Conservation (phyloP, 164 flowering plant species). For the Stephania japonica region DNA sequence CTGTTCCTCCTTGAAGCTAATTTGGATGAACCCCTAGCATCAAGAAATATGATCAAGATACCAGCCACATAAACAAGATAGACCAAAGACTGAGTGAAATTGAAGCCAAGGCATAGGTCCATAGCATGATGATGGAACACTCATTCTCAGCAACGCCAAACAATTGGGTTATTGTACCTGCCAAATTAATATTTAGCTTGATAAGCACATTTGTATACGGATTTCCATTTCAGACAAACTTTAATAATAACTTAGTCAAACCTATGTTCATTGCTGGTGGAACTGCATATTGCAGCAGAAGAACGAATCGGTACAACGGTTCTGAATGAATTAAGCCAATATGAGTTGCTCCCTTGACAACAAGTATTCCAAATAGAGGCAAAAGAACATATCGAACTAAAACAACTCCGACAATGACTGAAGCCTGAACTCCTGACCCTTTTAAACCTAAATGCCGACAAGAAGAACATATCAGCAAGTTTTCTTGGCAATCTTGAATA, state of each 20-base stretch:
- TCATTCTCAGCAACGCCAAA: slow-evolving; percentile 64
- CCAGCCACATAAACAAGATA: slow-evolving; percentile 61
- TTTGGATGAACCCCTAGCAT: neutral
- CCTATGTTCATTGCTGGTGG: slow-evolving; percentile 81
- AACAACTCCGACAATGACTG: slow-evolving; percentile 40
- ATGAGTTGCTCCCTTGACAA: slow-evolving; percentile 43
- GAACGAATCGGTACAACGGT: slow-evolving; percentile 57
- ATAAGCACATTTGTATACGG: neutral
- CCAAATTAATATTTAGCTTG: slow-evolving; percentile 7
- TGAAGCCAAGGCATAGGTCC: slow-evolving; percentile 61
- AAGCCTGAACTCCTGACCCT: slow-evolving; percentile 27
- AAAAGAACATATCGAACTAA: slow-evolving; percentile 38
- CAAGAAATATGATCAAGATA: slow-evolving; percentile 22
- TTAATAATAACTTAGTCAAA: slow-evolving; percentile 14
- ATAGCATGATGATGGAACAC: slow-evolving; percentile 66
- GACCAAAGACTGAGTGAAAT: slow-evolving; percentile 62
- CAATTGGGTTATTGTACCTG: slow-evolving; percentile 64
- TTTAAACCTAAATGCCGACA: slow-evolving; percentile 35
- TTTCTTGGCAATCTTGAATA: neutral
- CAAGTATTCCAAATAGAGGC: slow-evolving; percentile 45
- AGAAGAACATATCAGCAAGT: neutral
- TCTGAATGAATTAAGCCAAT: slow-evolving; percentile 41
- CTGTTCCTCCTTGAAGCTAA: neutral
- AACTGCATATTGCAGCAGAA: slow-evolving; percentile 57
- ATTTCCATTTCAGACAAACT: neutral